Base-by-base conservation (phyloP, 2,329 filamentous ascomycete genomes). In the Aureobasidium pullulans region DNA sequence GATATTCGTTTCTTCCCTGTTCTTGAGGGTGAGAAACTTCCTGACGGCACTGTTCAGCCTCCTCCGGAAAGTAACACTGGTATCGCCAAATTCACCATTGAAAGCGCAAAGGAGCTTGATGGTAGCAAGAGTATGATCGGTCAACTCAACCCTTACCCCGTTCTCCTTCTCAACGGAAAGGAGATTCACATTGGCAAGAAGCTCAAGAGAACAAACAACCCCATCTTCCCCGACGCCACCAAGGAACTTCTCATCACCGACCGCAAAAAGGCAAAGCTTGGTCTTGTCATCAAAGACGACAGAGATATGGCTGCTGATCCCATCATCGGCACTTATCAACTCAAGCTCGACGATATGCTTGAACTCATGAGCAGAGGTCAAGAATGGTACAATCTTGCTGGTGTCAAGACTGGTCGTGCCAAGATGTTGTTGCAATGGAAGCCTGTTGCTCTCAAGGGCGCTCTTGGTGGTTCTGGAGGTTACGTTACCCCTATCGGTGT, bases 1-100 rank as follows among this genome's bases (percentile, higher is more conserved):
- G 94, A 97, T 70, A 77, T 99, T 64, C 88, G 90, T 59, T 99
- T 96, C 81, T 99, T 97, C 83, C 94, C 94, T 0, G 90, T 99
- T 15, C 77, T 97, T 10, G 85, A 90, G 69, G 81, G 84, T 9
- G 78, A 79, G 59, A 88, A 85, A 67, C 77, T 88, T 11, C 83
- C 86, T 19, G 89, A 94, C 63, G 93, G 93, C 56, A 90, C 84
- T 62, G 76, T 83, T 47, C 87, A 90, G 66, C 89, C 92, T 2
- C 84, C 89, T 0, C 93, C 93, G 29, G 91, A 96, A 67, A 87
- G 90, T 15, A 93, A 93, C 69, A 96, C 93, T 19, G 95, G 94
- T 78, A 96, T 99, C 70, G 84, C 92, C 63, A 87, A 90, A 63
- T 96, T 96, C 73, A 95, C 88, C 0, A 84, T 99, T 56, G 92